Evolutionary conservation across 2,329 filamentous ascomycete genomes (phyloP), one percentile per base, ranked within the genome.

Genomic region (Sclerotiophoma versabilis): DNA sequence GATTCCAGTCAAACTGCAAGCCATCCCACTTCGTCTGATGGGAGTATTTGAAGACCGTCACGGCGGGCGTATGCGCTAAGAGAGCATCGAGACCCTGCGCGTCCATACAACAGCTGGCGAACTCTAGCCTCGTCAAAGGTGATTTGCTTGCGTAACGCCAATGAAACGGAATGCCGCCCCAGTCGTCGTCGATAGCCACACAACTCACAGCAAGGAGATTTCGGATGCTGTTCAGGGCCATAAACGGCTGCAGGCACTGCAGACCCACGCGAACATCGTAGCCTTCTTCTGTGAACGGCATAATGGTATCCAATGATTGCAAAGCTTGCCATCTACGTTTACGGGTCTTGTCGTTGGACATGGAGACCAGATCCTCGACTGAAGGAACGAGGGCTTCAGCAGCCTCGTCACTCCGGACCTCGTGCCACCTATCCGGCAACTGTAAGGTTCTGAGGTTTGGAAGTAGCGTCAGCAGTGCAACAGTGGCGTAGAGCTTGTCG

Each of bases 11-110:
- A 29, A 63, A 54, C 17, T 66, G 59, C 17, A 68, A 60, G 20
- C 65, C 70, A 23, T 71, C 65, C 65, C 67, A 70, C 53, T 74
- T 74, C 0, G 67, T 68, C 44, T 73, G 65, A 26, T 74, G 71
- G 1, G 70, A 72, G 52, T 74, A 74, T 12, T 58, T 66, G 58
- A 74, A 72, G 2, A 65, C 53, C 1, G 58, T 54, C 1, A 74
- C 57, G 9, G 52, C 49, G 1, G 70, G 69, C 12, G 70, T 70
- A 27, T 69, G 63, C 0, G 58, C 46, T 4, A 73, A 25, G 0
- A 74, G 54, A 6, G 47, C 49, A 0, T 64, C 60, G 1, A 74
- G 52, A 3, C 64, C 71, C 1, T 61, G 57, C 0, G 66, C 60
- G 45, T 74, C 68, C 44, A 74, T 72, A 41, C 71, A 74, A 47